Percentiles rank a stretch among this genome's conserved stretches.
Evolutionary conservation across 768 basidiomycete species (phyloP).

Genomic region (Tubosaeta sp.): DNA sequence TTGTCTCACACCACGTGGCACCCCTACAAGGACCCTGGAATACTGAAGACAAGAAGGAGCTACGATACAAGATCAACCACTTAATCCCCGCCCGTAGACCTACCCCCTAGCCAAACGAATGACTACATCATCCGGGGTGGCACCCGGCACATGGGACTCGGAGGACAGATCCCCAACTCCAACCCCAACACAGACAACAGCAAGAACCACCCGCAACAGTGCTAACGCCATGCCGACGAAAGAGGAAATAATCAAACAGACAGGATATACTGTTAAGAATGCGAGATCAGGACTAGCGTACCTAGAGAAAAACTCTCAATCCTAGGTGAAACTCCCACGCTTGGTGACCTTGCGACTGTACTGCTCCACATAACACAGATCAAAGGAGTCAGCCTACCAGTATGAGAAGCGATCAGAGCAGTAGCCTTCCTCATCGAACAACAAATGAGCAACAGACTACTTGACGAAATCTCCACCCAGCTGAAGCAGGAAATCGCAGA

Average conservation of each 20-base stretch:
- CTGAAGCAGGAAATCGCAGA: background rate
- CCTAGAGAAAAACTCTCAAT: background rate
- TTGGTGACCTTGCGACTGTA: background rate
- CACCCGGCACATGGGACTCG: background rate
- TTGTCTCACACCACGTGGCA: background rate
- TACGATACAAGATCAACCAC: background rate
- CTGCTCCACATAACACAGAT: conserved; percentile 2
- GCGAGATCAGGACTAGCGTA: background rate
- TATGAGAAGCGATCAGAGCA: background rate
- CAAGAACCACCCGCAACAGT: background rate
- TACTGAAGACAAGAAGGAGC: background rate
- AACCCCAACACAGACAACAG: background rate
- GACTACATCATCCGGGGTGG: too few relatives aligned
- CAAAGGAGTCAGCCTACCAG: background rate
- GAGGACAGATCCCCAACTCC: background rate
- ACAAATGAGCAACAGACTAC: background rate
- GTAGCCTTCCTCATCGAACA: conserved; percentile 1
- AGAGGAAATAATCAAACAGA: background rate
- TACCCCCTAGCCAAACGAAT: background rate
- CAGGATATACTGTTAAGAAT: background rate
- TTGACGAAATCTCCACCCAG: background rate
- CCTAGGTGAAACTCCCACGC: background rate
- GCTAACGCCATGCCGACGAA: background rate
- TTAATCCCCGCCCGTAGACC: background rate
- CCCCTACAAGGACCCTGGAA: background rate